Conservation (phyloP, 179 eudicot species). For the Spinacia oleracea region DNA sequence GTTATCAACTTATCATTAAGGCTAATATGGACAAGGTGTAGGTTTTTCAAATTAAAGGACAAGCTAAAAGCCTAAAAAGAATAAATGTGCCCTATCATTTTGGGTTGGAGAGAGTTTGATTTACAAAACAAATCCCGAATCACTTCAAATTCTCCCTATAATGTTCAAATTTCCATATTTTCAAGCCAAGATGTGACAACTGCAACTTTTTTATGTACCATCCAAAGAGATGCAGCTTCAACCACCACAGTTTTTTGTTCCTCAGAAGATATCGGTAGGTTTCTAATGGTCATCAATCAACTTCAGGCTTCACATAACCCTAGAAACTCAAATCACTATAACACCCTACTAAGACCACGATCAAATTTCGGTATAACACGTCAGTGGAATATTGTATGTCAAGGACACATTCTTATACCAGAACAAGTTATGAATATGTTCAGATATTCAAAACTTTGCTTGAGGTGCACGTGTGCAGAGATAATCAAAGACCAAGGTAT, state of each 20-base stretch:
- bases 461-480: background rate
- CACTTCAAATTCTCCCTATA: background rate
- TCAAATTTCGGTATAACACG: background rate
- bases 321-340: background rate
- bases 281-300: background rate
- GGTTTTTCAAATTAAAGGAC: no score
- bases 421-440: background rate
- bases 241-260: background rate
- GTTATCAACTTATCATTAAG: no score
- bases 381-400: background rate
- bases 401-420: background rate
- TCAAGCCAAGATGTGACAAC: background rate
- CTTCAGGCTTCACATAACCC: background rate
- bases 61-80: no score
- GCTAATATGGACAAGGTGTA: no score
- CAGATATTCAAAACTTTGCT: background rate
- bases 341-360: background rate
- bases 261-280: background rate
- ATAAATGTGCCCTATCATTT: no score
- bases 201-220: background rate
- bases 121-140: background rate
- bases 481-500: background rate
- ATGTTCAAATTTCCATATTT: background rate
- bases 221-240: background rate
- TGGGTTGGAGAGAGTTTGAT: no score